Conservation (phyloP, 306 rosid genomes). For the Cicer pinnatifidum region DNA sequence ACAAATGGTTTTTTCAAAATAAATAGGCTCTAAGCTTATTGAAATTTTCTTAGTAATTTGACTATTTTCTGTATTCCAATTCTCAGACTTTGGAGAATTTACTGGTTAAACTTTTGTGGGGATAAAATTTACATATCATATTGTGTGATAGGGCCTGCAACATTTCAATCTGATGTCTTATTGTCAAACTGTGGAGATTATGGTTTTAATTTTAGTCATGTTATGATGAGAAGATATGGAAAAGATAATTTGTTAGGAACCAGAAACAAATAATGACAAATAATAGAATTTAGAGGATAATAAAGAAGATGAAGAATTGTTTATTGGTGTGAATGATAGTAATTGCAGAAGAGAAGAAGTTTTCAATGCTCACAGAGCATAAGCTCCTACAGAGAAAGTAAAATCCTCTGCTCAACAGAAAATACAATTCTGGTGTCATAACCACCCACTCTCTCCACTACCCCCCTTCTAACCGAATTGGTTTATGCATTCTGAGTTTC, state of each 20-base stretch:
- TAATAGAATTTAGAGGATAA: too few species aligned
- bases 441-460: too few species aligned
- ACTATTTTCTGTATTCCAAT: slow-evolving; percentile 4
- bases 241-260: not conserved
- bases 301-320: too few species aligned
- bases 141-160: not conserved
- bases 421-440: too few species aligned
- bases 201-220: not conserved
- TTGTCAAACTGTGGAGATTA: slow-evolving; percentile 22
- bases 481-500: too few species aligned
- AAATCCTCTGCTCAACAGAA: too few species aligned
- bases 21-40: not conserved
- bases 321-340: too few species aligned
- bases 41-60: not conserved
- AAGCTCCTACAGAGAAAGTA: too few species aligned
- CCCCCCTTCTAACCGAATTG: too few species aligned
- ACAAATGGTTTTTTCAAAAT: not conserved
- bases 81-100: slow-evolving; percentile 7
- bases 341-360: too few species aligned
- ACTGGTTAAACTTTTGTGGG: not conserved
- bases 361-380: too few species aligned
- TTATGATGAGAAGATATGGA: slow-evolving; percentile 22
- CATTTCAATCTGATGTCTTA: slow-evolving; percentile 22
- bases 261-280: too few species aligned
- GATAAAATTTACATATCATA: not conserved